A percentile compares a stretch with the other conserved stretches of the same genome.
These are phyloP conservation scores for Piedraia hortae DNA, from an alignment of 2,329 filamentous ascomycete genomes.

Conservation along the genomic window DNA sequence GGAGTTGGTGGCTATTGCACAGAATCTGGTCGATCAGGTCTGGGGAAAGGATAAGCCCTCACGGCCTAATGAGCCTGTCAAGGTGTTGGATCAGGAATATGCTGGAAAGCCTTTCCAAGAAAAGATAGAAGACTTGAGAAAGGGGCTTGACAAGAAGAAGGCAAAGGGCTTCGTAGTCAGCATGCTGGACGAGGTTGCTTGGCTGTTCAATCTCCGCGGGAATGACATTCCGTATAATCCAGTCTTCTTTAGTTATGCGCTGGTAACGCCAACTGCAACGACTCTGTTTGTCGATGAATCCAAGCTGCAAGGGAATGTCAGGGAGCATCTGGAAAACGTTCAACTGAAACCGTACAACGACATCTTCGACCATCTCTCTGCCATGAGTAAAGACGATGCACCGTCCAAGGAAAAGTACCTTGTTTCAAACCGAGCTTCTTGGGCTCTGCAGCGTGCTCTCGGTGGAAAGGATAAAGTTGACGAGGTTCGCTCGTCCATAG, in stretches of 20 bases:
- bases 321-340: conserved; percentile 43
- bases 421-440: conserved; percentile 70
- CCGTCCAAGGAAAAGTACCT: conserved; percentile 36
- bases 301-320: conserved; percentile 44
- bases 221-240: conserved; percentile 94
- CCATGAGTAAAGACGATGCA: conserved; percentile 24
- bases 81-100: conserved; percentile 42
- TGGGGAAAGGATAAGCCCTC: conserved; percentile 52
- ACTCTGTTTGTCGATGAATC: conserved; percentile 62
- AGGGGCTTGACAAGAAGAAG: conserved; percentile 76
- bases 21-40: conserved; percentile 75
- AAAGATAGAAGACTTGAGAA: conserved; percentile 68
- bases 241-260: conserved; percentile 91
- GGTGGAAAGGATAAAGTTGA: conserved; percentile 69
- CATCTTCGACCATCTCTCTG: conserved; percentile 53
- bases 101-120: conserved; percentile 57
- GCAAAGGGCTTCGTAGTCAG: conserved; percentile 68
- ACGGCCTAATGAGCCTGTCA: conserved; percentile 48
- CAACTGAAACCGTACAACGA: conserved; percentile 53
- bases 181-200: conserved; percentile 87
- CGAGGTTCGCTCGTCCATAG: conserved; percentile 62
- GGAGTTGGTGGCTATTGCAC: conserved; percentile 43
- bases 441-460: conserved; percentile 66
- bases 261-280: conserved; percentile 47
- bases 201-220: conserved; percentile 92